A percentile compares a stretch with the other conserved stretches of the same genome.
These are phyloP conservation scores for Irpex sp. DNA, from an alignment of 1,284 basidiomycete genomes.

Conservation along the genomic window DNA sequence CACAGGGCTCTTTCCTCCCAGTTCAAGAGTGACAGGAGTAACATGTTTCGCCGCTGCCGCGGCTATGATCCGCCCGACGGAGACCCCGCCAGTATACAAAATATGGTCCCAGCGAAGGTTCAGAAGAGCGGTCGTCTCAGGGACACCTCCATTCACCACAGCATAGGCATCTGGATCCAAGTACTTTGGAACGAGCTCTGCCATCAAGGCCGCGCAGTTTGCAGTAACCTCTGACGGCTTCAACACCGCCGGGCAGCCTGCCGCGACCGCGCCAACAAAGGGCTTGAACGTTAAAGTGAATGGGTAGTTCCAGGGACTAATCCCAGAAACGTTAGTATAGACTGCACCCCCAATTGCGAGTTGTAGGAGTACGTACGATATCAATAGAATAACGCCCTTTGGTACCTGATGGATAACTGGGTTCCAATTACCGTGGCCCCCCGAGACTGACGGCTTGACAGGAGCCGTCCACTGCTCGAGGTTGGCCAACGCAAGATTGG, in stretches of 20 bases:
- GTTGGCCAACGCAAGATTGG: slow-evolving; percentile 43
- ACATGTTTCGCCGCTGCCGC: slow-evolving; percentile 80
- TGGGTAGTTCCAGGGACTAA: slow-evolving; percentile 56
- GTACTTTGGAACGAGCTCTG: slow-evolving; percentile 58
- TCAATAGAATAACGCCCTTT: slow-evolving; percentile 44
- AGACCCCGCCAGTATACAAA: slow-evolving; percentile 59
- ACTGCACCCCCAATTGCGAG: neutral
- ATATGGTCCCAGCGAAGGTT: slow-evolving; percentile 83
- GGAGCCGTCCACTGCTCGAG: slow-evolving; percentile 52
- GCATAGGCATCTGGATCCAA: slow-evolving; percentile 48
- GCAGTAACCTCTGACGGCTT: slow-evolving; percentile 63
- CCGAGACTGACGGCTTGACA: slow-evolving; percentile 34
- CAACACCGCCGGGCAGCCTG: slow-evolving; percentile 55
- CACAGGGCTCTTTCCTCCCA: slow-evolving; percentile 83
- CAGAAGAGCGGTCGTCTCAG: slow-evolving; percentile 60
- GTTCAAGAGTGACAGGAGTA: slow-evolving; percentile 79
- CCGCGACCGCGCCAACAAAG: slow-evolving; percentile 57
- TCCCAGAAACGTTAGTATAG: neutral
- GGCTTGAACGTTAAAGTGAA: slow-evolving; percentile 46
- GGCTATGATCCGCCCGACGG: slow-evolving; percentile 75
- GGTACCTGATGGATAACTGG: slow-evolving; percentile 47
- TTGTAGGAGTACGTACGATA: slow-evolving; percentile 27
- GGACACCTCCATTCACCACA: slow-evolving; percentile 56
- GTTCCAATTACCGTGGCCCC: slow-evolving; percentile 34
- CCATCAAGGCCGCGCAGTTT: slow-evolving; percentile 46